Percentiles rank a stretch among this genome's conserved stretches.
These are phyloP conservation scores for Sarcocystis neurona DNA, from an alignment of 169 alveolate genomes.

Conservation along the genomic window DNA sequence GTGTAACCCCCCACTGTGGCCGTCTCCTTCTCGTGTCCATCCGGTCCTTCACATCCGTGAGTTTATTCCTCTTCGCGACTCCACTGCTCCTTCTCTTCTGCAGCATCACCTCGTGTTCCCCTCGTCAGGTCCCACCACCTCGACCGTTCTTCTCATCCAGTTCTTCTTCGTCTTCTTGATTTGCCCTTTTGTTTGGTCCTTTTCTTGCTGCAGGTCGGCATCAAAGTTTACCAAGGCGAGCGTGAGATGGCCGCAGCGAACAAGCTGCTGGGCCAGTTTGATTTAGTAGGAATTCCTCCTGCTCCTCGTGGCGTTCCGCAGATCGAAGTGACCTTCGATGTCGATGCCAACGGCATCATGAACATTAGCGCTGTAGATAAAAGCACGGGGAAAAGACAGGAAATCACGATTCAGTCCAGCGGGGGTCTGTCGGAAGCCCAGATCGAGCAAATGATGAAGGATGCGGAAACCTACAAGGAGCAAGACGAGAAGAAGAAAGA, in stretches of 20 bases:
- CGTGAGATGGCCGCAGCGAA: slow-evolving; percentile 98
- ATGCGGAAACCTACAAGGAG: slow-evolving; percentile 92
- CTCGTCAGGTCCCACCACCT: too few relatives aligned
- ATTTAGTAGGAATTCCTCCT: slow-evolving; percentile 97
- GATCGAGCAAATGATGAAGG: slow-evolving; percentile 95
- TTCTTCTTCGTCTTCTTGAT: too few relatives aligned
- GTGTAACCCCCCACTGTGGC: too few relatives aligned
- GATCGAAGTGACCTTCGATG: slow-evolving; percentile 89
- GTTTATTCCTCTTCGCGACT: too few relatives aligned
- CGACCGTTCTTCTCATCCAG: too few relatives aligned
- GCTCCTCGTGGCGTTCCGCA: slow-evolving; percentile 97
- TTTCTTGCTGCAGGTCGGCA: slow-evolving; percentile 83
- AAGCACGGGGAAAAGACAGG: slow-evolving; percentile 95
- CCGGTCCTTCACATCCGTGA: too few relatives aligned
- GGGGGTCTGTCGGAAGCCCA: slow-evolving; percentile 94
- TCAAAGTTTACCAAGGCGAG: slow-evolving; percentile 99
- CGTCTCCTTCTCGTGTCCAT: too few relatives aligned
- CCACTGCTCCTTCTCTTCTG: too few relatives aligned
- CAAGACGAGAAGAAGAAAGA: slow-evolving; percentile 93
- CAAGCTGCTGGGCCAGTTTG: slow-evolving; percentile 97
- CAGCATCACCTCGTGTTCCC: too few relatives aligned
- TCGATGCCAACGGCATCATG: slow-evolving; percentile 98
- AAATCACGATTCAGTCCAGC: slow-evolving; percentile 94
- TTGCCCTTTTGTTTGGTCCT: not conserved
- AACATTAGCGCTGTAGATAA: slow-evolving; percentile 97